phyloP scores from a whole-genome alignment of 2,329 filamentous ascomycete species.

The Aspergillus ibericus region DNA sequence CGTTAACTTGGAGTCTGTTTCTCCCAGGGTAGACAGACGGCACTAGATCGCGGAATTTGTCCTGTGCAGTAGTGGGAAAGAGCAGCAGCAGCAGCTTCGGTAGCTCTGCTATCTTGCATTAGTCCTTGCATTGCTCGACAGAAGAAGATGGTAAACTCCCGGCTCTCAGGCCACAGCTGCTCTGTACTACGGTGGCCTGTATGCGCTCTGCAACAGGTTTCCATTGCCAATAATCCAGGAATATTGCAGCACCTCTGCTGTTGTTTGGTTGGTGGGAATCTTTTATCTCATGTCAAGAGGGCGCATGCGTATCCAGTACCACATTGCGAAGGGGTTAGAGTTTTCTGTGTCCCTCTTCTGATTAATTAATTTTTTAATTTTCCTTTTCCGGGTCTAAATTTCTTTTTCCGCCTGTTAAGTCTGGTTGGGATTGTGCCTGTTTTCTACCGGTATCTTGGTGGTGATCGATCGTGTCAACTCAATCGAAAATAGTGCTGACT shows the following conservation, averaged over 20 bases:
- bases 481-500: not conserved
- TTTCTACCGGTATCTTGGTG: not conserved
- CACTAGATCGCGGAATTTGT: constrained; percentile 19
- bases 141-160: constrained; percentile 18
- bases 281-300: not conserved
- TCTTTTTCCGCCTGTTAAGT: not conserved
- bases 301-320: constrained; percentile 1
- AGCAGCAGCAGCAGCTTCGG: constrained; percentile 14
- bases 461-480: constrained; percentile 1
- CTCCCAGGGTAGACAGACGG: constrained; percentile 10
- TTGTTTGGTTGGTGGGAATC: not conserved
- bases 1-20: constrained; percentile 22
- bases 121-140: constrained; percentile 21
- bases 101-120: constrained; percentile 26
- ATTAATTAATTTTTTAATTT: not conserved
- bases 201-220: not conserved
- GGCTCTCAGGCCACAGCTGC: constrained; percentile 14
- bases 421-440: not conserved
- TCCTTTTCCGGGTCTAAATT: not conserved
- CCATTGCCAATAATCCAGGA: constrained; percentile 8
- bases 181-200: constrained; percentile 12
- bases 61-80: constrained; percentile 21
- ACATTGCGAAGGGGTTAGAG: constrained; percentile 1
- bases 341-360: not conserved
- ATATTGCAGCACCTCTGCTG: constrained; percentile 7